Base-by-base conservation (phyloP, 495 filamentous ascomycete genomes). In the Penicillium crystallinum region DNA sequence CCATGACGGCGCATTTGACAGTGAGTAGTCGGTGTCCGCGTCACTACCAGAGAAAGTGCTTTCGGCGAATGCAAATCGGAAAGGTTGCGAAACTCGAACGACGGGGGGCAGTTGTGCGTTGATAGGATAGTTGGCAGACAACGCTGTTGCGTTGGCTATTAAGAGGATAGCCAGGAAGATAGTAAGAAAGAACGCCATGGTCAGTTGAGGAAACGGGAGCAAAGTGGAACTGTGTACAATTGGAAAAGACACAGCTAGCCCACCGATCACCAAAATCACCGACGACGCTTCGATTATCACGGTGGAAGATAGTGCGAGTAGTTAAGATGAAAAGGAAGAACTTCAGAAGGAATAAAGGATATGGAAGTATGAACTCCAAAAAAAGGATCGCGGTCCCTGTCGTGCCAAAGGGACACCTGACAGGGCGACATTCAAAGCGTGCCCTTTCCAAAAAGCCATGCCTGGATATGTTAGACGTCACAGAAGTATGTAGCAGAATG, bases 81-180 rank as follows among this genome's bases (percentile, higher is more conserved):
- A 91, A 0, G 75, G 71, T 54, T 85, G 55, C 8, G 76, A 77
- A 6, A 85, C 74, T 47, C 85, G 80, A 3, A 87, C 89, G 45
- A 90, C 83, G 4, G 85, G 85, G 33, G 88, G 88, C 10, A 90
- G 76, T 61, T 93, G 88, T 5, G 86, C 77, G 65, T 90, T 90
- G 56, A 91, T 76, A 0, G 86, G 86, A 45, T 89, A 85, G 31
- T 79, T 79, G 43, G 84, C 71, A 21, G 48, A 63, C 53, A 46
- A 78, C 74, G 41, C 61, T 65, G 57, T 57, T 38, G 80, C 81
- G 43, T 61, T 55, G 15, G 73, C 71, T 29, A 53, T 54, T 44
- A 65, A 57, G 22, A 73, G 45, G 15, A 77, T 49, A 29, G 58
- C 53, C 58, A 76, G 49, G 29, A 69, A 31, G 22, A 66, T 52